A percentile compares a stretch with the other conserved stretches of the same genome.
phyloP scores from a whole-genome alignment of 345 rosid genomes.

The Nephelium lappaceum region DNA sequence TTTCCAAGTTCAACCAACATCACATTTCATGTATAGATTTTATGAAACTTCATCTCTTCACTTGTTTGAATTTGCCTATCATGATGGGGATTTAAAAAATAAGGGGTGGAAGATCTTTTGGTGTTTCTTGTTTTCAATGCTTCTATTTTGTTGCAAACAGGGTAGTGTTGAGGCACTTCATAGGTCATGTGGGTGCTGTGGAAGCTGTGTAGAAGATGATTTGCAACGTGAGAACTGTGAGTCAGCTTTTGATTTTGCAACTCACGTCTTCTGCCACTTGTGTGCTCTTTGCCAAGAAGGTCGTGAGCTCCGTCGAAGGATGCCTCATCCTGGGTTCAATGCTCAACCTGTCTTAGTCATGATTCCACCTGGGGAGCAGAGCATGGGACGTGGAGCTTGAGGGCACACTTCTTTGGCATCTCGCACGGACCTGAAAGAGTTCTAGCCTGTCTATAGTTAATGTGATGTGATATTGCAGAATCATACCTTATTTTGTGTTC shows the following conservation, averaged over 20 bases:
- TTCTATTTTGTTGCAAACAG: conserved; percentile 36
- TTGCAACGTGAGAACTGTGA: conserved; percentile 75
- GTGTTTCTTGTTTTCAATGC: neutral
- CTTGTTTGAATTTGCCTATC: neutral
- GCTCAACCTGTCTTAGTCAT: conserved; percentile 68
- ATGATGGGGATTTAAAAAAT: neutral
- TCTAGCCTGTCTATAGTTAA: conserved; percentile 12
- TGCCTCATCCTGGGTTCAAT: conserved; percentile 84
- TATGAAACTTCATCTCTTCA: neutral
- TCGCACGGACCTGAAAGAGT: neutral
- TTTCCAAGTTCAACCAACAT: neutral
- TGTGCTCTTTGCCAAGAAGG: conserved; percentile 99
- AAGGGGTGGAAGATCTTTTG: neutral
- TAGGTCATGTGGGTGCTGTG: conserved; percentile 85
- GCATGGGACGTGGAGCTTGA: conserved; percentile 70
- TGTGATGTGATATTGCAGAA: conserved; percentile 1
- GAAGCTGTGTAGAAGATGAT: conserved; percentile 71
- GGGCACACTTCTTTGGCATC: conserved; percentile 11
- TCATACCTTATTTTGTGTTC: neutral
- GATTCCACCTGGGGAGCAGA: conserved; percentile 74
- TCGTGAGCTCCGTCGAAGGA: conserved; percentile 87
- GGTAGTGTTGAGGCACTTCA: conserved; percentile 81
- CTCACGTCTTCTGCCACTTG: conserved; percentile 76
- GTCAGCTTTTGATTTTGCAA: conserved; percentile 68
- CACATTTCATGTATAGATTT: neutral